Conservation (phyloP, 495 filamentous ascomycete genomes). For the Endocarpon pusillum region DNA sequence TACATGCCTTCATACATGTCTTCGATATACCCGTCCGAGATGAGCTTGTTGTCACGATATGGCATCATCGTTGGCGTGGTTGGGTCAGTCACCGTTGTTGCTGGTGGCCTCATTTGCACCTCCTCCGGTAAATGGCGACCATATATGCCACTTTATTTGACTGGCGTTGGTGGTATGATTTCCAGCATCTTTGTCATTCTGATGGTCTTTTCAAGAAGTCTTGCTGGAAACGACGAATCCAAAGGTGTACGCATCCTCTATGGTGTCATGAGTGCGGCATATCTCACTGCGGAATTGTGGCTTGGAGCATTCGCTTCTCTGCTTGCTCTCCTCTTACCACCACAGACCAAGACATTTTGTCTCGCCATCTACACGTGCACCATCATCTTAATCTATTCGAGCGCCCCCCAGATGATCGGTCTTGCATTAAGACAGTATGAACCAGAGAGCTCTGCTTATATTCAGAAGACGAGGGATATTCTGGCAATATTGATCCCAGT, state of each 20-base stretch:
- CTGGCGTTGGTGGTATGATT: conserved; percentile 19
- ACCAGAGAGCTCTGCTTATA: no score
- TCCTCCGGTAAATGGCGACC: conserved; percentile 11
- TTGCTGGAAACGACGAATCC: conserved; percentile 6
- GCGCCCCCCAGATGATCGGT: no score
- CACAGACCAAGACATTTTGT: conserved; percentile 18
- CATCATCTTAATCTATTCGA: no score
- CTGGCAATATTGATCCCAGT: no score
- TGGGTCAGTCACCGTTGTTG: conserved; percentile 15
- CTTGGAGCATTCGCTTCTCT: conserved; percentile 13
- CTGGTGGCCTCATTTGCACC: conserved; percentile 14
- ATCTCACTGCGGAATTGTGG: conserved; percentile 19
- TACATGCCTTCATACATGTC: conserved; percentile 18
- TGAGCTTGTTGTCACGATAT: conserved; percentile 11
- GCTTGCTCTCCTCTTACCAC: conserved; percentile 13
- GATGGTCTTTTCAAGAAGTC: conserved; percentile 13
- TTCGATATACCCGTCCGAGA: conserved; percentile 8
- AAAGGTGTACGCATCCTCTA: conserved; percentile 13
- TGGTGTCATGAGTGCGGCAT: conserved; percentile 14
- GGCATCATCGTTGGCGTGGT: conserved; percentile 19
- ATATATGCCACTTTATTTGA: conserved; percentile 13
- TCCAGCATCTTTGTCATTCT: conserved; percentile 16
- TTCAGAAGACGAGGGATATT: no score
- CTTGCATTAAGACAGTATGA: no score
- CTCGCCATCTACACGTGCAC: no score